phyloP scores from a whole-genome alignment of 371 early-diverging fungal species.

The Zancudomyces culisetae region DNA sequence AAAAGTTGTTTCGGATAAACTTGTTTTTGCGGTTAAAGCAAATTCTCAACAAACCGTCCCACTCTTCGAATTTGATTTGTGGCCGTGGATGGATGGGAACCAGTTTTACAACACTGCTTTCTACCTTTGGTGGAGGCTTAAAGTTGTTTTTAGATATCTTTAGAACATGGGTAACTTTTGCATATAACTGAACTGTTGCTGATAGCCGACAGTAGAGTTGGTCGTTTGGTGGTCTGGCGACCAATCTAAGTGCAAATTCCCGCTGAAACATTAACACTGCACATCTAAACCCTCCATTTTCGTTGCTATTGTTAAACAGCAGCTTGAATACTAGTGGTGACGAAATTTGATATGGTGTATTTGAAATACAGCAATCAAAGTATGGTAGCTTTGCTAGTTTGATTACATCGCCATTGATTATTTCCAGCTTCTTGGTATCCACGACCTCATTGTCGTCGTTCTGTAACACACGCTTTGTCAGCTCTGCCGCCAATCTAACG shows the following conservation, averaged over 20 bases:
- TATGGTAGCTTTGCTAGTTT: slow-evolving; percentile 86
- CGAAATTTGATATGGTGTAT: slow-evolving; percentile 99
- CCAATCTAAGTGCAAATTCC: slow-evolving; percentile 96
- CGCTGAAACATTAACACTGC: slow-evolving; percentile 99
- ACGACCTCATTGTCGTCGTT: slow-evolving; percentile 34
- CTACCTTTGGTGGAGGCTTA: slow-evolving; percentile 98
- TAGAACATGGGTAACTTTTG: slow-evolving; percentile 94
- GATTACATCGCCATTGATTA: slow-evolving; percentile 95
- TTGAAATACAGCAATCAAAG: slow-evolving; percentile 98
- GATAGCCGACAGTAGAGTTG: slow-evolving; percentile 86
- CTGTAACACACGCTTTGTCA: slow-evolving; percentile 77
- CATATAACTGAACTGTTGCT: slow-evolving; percentile 92
- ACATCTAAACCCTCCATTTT: slow-evolving; percentile 65
- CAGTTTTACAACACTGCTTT: slow-evolving; percentile 89
- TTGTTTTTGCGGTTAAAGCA: slow-evolving; percentile 95
- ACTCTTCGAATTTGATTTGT: slow-evolving; percentile 87
- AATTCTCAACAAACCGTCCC: slow-evolving; percentile 93
- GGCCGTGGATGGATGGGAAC: slow-evolving; percentile 91
- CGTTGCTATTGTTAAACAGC: slow-evolving; percentile 76
- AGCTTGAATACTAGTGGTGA: slow-evolving; percentile 95
- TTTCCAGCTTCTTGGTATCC: slow-evolving; percentile 63
- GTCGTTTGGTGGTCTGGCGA: slow-evolving; percentile 84
- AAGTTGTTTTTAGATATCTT: slow-evolving; percentile 96
- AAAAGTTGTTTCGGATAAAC: slow-evolving; percentile 82
- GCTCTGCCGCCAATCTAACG: slow-evolving; percentile 92